Evolutionary conservation across 2,329 filamentous ascomycete species (phyloP), one percentile per base, ranked within the genome.

Genomic region (Fusarium concolor): DNA sequence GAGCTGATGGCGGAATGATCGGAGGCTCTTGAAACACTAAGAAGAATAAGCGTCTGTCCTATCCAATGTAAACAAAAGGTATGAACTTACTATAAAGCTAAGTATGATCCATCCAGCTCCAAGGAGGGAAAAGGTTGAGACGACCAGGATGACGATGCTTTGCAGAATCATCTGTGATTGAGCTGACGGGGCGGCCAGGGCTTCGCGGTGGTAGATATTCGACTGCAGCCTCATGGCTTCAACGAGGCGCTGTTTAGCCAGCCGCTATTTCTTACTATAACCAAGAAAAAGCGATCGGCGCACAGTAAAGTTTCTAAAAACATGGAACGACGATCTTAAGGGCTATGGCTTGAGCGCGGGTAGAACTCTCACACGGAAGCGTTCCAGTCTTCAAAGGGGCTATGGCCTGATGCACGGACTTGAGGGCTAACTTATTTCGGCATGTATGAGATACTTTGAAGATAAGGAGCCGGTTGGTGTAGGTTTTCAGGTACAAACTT

Each of bases 41-140:
- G 5, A 3, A 12, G 1, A 1, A 10, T 50, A 8, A 50, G 47
- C 4, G 6, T 15, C 7, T 18, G 6, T 10, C 9, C 5, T 11
- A 14, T 15, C 4, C 9, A 9, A 10, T 5, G 9, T 10, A 26
- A 3, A 2, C 4, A 11, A 14, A 5, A 3, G 8, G 10, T 14
- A 5, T 5, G 22, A 7, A n/a, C 5, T 42, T 41, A 42, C 47
- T 1, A 12, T 17, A 2, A 51, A 51, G 14, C 47, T 51, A 28
- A 51, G 7, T 7, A 42, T 29, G 1, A 51, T 51, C 47, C 33
- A 51, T 4, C 47, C 47, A 14, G 47, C 47, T 5, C 47, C 47
- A 14, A 51, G 24, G 11, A 51, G 26, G 2, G 47, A 51, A 12
- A 51, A 10, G 4, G 42, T 29, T 1, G 47, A 51, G 5, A 42